Evolutionary conservation across 2,329 filamentous ascomycete genomes (phyloP).

Genomic region (Fusarium sp.): DNA sequence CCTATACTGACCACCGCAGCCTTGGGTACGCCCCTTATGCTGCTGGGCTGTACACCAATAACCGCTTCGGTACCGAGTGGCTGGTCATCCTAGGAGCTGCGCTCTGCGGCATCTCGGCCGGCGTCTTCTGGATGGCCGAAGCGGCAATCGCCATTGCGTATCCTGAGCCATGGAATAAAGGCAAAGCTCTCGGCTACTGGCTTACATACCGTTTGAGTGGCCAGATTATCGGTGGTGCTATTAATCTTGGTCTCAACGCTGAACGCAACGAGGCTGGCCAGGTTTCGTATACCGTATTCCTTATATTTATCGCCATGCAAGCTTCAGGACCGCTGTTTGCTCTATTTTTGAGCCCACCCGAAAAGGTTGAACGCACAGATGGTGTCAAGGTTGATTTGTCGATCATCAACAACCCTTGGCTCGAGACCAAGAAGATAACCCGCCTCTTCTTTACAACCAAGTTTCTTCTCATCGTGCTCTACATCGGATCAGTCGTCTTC

Average conservation of each 20-base stretch:
- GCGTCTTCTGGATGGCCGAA: constrained; percentile 81
- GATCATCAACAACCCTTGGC: constrained; percentile 66
- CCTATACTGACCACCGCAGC: constrained; percentile 41
- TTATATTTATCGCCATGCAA: constrained; percentile 78
- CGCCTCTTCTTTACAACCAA: constrained; percentile 69
- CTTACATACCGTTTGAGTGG: constrained; percentile 68
- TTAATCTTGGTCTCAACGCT: constrained; percentile 75
- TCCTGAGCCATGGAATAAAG: constrained; percentile 75
- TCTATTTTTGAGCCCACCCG: constrained; percentile 69
- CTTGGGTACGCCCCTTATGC: constrained; percentile 78
- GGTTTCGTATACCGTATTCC: constrained; percentile 75
- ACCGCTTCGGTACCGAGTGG: constrained; percentile 76
- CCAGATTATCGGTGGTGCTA: constrained; percentile 77
- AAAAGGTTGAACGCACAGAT: constrained; percentile 72
- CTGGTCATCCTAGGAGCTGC: constrained; percentile 75
- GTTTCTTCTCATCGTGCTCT: constrained; percentile 72
- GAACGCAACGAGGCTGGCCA: constrained; percentile 67
- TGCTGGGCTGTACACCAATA: constrained; percentile 78
- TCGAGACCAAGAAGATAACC: constrained; percentile 69
- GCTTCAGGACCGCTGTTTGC: constrained; percentile 72
- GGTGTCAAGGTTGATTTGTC: constrained; percentile 69
- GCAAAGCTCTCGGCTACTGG: constrained; percentile 75
- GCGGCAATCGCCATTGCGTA: constrained; percentile 79
- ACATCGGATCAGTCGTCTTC: constrained; percentile 78
- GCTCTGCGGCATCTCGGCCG: constrained; percentile 75